Percentiles rank a stretch among this genome's conserved stretches.
Evolutionary conservation across 176 grass and related monocot genomes (phyloP).

Genomic region (Luzula sylvatica): DNA sequence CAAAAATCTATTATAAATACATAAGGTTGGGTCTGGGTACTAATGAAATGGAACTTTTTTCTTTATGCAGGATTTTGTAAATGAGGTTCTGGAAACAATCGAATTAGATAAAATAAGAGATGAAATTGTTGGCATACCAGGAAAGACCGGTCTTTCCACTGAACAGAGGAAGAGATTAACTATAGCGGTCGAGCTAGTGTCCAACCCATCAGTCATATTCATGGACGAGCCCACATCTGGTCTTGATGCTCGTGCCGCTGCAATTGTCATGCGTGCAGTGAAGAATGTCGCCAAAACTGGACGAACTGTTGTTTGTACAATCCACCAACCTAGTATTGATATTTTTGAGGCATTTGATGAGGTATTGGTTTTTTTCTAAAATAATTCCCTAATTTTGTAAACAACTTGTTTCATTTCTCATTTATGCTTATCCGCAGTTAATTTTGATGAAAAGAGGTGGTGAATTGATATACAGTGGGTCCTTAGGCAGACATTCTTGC

Average conservation of each 20-base stretch:
- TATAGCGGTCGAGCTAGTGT: constrained; percentile 63
- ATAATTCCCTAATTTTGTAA: not conserved
- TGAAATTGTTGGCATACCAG: constrained; percentile 57
- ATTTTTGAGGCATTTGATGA: constrained; percentile 91
- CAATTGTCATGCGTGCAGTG: constrained; percentile 81
- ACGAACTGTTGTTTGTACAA: constrained; percentile 73
- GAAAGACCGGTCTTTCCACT: constrained; percentile 49
- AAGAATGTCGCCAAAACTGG: constrained; percentile 68
- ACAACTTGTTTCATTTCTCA: not conserved
- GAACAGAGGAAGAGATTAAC: constrained; percentile 81
- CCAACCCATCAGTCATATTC: constrained; percentile 63
- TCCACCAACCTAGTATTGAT: constrained; percentile 86
- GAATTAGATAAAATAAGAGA: constrained; percentile 51
- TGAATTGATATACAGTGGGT: constrained; percentile 62
- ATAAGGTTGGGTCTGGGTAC: too few relatives aligned
- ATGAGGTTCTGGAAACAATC: constrained; percentile 68
- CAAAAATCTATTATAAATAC: too few relatives aligned
- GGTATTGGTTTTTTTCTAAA: constrained; percentile 24
- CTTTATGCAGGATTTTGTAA: constrained; percentile 51
- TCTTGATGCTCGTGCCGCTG: constrained; percentile 70
- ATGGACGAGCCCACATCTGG: constrained; percentile 89
- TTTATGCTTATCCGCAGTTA: constrained; percentile 40
- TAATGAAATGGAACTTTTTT: too few relatives aligned
- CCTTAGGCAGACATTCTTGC: constrained; percentile 49
- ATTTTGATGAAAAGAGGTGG: constrained; percentile 80